Base-by-base conservation (phyloP, 768 basidiomycete species). In the Kwoniella pini region DNA sequence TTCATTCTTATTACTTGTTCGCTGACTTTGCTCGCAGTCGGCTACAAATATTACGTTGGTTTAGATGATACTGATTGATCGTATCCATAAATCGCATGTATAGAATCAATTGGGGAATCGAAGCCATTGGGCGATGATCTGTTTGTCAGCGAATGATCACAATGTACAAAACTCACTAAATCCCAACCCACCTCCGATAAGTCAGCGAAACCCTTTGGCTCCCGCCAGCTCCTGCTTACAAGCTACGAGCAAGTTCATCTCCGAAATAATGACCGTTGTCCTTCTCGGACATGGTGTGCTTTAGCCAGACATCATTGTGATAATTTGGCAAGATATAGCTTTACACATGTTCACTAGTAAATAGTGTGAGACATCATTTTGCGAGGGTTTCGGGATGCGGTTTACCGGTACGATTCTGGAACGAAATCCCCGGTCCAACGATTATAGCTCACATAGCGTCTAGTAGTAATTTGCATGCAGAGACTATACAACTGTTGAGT, bases 31-130 rank as follows among this genome's bases (percentile, higher is more conserved):
- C 24, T 30, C 21, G 22, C n/a, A 54, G 53, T 54, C 33, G 60
- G 60, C n/a, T 61, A 61, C 40, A 61, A 55, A 33, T 61, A 61
- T 33, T 61, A 61, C 28, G 60, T 19, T 7, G 60, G 60, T 10
- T 27, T 61, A 21, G 53, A 61, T 54, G 60, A 61, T 24, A 54
- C 42, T 48, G 52, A 61, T 54, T 54, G 19, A 50, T 10, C 10
- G 44, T 22, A 46, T 27, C 5, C 40, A 42, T 42, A 17, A 36
- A 36, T 36, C 7, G 7, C 33, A 9, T 7, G 33, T 9, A 36
- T 36, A 36, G 33, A 36, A 15, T 43, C 7, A 10, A 9, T 43
- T 9, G 2, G 2, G 3, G 13, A 3, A 27, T 27, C 17, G 44
- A 15, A 46, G 44, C 44, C 44, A 46, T 46, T 46, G 44, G 1